Evolutionary conservation across 2,329 filamentous ascomycete species (phyloP).

Genomic region (Fusarium sambucinum): DNA sequence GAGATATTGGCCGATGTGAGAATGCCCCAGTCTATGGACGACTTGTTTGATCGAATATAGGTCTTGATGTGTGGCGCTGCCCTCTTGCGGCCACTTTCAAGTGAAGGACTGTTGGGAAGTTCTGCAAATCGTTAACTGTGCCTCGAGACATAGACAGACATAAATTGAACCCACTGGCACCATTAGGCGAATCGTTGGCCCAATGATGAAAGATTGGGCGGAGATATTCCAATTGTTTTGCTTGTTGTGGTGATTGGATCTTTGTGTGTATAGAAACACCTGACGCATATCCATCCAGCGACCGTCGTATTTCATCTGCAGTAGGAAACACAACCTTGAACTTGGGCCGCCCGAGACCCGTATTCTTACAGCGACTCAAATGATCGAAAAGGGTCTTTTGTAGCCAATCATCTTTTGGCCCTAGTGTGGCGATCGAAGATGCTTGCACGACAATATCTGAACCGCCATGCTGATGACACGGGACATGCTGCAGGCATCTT

Average conservation of each 20-base stretch:
- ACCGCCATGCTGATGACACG: slow-evolving; percentile 54
- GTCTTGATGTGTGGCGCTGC: slow-evolving; percentile 93
- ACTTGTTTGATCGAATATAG: slow-evolving; percentile 75
- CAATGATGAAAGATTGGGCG: slow-evolving; percentile 79
- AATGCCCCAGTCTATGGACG: slow-evolving; percentile 82
- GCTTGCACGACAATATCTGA: slow-evolving; percentile 72
- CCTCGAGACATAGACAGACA: not conserved
- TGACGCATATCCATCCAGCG: slow-evolving; percentile 81
- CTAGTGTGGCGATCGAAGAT: slow-evolving; percentile 86
- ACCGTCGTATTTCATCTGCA: slow-evolving; percentile 79
- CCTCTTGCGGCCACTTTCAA: slow-evolving; percentile 70
- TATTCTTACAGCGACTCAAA: slow-evolving; percentile 53
- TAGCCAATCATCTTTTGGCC: slow-evolving; percentile 78
- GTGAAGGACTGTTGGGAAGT: slow-evolving; percentile 41
- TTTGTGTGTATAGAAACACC: slow-evolving; percentile 87
- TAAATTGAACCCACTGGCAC: slow-evolving; percentile 47
- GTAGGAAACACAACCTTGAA: slow-evolving; percentile 87
- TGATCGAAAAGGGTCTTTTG: slow-evolving; percentile 70
- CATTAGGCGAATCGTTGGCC: slow-evolving; percentile 69
- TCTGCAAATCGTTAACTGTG: slow-evolving; percentile 39
- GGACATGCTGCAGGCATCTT: slow-evolving; percentile 68
- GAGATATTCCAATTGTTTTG: slow-evolving; percentile 80
- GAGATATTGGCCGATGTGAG: slow-evolving; percentile 92
- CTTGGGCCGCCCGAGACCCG: slow-evolving; percentile 52
- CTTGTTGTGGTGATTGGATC: slow-evolving; percentile 75